A percentile compares a stretch with the other conserved stretches of the same genome.
phyloP scores from a whole-genome alignment of 371 early-diverging fungal species.

The Dinochytrium kinnereticum region DNA sequence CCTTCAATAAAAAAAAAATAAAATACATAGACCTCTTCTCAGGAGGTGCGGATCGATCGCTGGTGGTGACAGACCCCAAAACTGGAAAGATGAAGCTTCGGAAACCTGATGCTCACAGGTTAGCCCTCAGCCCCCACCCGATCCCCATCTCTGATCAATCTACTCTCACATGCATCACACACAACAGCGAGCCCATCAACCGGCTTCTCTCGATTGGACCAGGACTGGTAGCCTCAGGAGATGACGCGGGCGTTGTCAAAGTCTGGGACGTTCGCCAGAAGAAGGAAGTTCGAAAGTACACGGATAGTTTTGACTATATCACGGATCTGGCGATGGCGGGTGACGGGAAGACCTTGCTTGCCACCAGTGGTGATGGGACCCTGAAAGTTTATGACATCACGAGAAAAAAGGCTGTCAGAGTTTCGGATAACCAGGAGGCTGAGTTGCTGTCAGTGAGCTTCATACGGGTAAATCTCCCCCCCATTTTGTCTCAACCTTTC shows the following conservation, averaged over 20 bases:
- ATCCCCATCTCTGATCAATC: not conserved
- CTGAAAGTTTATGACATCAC: constrained; percentile 89
- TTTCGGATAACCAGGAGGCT: constrained; percentile 91
- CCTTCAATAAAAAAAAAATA: no score
- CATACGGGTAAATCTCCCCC: constrained; percentile 58
- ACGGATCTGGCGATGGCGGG: constrained; percentile 75
- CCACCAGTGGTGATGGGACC: constrained; percentile 86
- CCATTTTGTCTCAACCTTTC: not conserved
- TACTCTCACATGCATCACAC: no score
- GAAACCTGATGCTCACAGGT: constrained; percentile 78
- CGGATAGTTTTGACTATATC: constrained; percentile 85
- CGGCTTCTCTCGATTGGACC: constrained; percentile 68
- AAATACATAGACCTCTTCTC: constrained; percentile 65
- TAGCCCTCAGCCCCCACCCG: constrained; percentile 21
- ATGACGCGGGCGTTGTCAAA: constrained; percentile 89
- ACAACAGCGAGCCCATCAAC: constrained; percentile 79
- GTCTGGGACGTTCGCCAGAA: constrained; percentile 86
- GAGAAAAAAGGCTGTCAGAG: constrained; percentile 74
- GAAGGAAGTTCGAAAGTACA: constrained; percentile 67
- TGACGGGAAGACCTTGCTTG: constrained; percentile 70
- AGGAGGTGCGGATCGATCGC: constrained; percentile 80
- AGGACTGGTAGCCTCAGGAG: constrained; percentile 83
- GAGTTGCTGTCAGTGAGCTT: constrained; percentile 82
- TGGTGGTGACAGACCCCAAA: constrained; percentile 71
- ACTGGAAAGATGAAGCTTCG: constrained; percentile 67